Base-by-base conservation (phyloP, 192 early-diverging fungal genomes). In the Coemansia brasiliensis region DNA sequence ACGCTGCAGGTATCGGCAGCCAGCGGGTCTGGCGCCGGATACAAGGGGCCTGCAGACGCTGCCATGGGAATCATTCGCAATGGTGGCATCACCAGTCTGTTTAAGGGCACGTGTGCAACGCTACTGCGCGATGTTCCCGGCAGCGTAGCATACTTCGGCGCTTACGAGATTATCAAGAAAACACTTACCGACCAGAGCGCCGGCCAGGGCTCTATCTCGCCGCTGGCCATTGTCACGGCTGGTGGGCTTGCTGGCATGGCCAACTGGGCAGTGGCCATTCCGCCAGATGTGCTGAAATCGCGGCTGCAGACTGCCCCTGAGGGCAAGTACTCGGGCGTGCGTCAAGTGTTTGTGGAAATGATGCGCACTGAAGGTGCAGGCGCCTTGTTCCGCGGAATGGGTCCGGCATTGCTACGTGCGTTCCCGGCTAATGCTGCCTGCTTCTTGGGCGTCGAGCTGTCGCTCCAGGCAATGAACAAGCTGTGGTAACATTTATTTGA, bases 201-300 rank as follows among this genome's bases (percentile, higher is more conserved):
- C 59, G 86, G 82, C 52, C 85, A 90, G 58, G 82, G 87, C 66
- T 83, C 92, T 20, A 78, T 97, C 57, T 90, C 86, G 45, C 79
- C 88, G 17, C 80, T 86, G n/a, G 85, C 94, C 15, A 87, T 93
- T 44, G 72, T 99, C 41, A 91, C 94, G 56, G 91, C 96, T 43
- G 96, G 96, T 74, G 96, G 96, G 83, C 92, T 96, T 82, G 94
- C 96, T 57, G 94, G 94, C 77, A 92, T 98, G 68, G 91, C 92
- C 60, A 99, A 94, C 93, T 99, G 96, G 96, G 65, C 68, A 4
- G 72, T 82, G 15, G 81, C 81, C 20, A 82, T 82, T 37, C 92
- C 91, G 7, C 92, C 93, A 42, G 92, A 94, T 66, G 92, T 94
- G 32, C 80, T 94, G 59, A 94, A 94, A 73, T 90, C 87, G 27